Evolutionary conservation across 2,329 filamentous ascomycete species (phyloP), one percentile per base, ranked within the genome.

Genomic region (Colletotrichum tanaceti): DNA sequence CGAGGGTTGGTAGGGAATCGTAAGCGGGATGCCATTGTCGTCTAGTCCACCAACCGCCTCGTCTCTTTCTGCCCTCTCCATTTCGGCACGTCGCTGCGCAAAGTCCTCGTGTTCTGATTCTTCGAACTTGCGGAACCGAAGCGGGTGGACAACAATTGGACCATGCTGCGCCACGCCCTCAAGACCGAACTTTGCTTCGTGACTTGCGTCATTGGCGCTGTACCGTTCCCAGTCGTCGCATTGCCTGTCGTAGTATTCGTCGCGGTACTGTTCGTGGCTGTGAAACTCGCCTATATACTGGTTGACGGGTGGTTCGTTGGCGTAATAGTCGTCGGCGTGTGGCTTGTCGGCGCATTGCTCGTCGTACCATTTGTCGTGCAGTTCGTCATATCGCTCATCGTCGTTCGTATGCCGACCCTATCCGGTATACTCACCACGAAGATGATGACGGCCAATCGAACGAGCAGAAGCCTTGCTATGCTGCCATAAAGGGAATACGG

Each of bases 361-460:
- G 32, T 73, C 74, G 43, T 77, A 72, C 70, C 76, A 78, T 41
- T 41, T 6, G 14, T 41, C 16, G 39, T 41, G 14, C 39, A 14
- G 39, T 41, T 77, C 77, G 70, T 79, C 75, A 66, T 76, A 72
- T 53, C 58, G 46, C 6, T 60, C 58, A 62, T 62, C 57, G 64
- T 38, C 58, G 49, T 61, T 65, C 54, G 70, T 64, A 59, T 63
- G 35, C 57, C 50, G 72, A 50, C 71, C 66, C 70, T 77, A 71
- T 58, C 74, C 74, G 71, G 70, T 68, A 83, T 82, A 84, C 82
- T 84, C 79, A 85, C 83, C 80, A 74, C 73, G 77, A 80, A 79
- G 79, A 85, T 81, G 82, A 83, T 81, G 77, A 77, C 73, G 74
- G 71, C 68, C 73, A 72, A 73, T 71, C 50, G 44, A 39, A 28